Conservation (phyloP, 2,329 filamentous ascomycete species). For the Diplodia sapinea region DNA sequence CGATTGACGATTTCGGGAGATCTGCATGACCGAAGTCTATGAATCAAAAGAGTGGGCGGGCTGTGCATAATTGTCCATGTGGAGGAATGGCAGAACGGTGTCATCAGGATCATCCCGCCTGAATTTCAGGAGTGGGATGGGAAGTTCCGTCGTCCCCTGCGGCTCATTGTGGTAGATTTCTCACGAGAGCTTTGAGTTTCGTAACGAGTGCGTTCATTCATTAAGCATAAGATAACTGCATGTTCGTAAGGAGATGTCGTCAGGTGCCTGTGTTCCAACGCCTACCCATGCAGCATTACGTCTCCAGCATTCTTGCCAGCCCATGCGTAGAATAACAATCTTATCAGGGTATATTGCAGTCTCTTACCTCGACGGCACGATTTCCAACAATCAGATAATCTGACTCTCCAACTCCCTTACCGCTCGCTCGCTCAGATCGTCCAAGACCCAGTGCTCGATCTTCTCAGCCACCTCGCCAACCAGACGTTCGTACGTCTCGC, state of each 20-base stretch:
- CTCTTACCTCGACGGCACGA: not conserved
- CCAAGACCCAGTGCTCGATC: constrained; percentile 72
- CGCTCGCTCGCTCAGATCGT: constrained; percentile 53
- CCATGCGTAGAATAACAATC: not conserved
- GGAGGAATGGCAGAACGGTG: not conserved
- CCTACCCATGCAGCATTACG: not conserved
- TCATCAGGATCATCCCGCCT: not conserved
- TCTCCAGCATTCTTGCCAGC: not conserved
- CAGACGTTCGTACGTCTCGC: constrained; percentile 74
- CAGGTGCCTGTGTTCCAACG: not conserved
- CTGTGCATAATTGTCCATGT: not conserved
- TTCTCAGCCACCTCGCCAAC: constrained; percentile 74
- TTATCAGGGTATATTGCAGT: constrained; percentile 15
- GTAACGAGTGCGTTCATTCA: not conserved
- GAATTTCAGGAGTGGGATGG: not conserved
- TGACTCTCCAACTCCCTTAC: constrained; percentile 21
- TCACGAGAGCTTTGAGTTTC: not conserved
- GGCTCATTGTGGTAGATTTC: not conserved
- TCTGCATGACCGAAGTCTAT: not conserved
- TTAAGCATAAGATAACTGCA: not conserved
- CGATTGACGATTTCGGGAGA: not conserved
- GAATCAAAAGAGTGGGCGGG: not conserved
- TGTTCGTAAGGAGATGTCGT: not conserved
- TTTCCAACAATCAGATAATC: not conserved
- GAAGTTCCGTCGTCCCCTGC: not conserved